These are phyloP conservation scores for Oryza longistaminata DNA, from an alignment of 176 grass and related monocot species.

Conservation along the genomic window DNA sequence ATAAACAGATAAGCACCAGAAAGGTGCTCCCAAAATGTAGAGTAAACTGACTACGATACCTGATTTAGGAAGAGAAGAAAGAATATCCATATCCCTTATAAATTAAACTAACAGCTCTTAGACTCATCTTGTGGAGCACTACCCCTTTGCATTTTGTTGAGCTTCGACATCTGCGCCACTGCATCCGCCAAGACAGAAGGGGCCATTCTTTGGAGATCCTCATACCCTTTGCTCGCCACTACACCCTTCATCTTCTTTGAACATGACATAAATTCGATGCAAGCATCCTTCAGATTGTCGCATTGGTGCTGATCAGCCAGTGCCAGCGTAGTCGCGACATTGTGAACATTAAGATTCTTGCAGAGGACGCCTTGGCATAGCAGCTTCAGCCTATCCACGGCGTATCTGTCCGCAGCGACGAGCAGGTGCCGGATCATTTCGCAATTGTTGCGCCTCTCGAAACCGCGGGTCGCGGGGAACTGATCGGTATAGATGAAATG, in stretches of 20 bases:
- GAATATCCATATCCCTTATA: background rate
- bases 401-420: constrained; percentile 26
- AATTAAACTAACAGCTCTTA: background rate
- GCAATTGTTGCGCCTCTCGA: background rate
- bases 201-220: background rate
- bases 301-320: background rate
- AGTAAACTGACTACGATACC: background rate
- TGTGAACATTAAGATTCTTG: background rate
- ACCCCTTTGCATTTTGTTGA: background rate
- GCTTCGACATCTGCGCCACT: background rate
- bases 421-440: constrained; percentile 23
- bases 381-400: constrained; percentile 7
- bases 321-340: background rate
- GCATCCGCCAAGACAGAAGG: background rate
- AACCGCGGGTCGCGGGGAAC: background rate
- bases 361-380: background rate
- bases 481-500: constrained; percentile 35
- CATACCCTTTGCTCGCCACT: constrained; percentile 1
- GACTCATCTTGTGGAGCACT: background rate
- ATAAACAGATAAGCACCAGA: background rate
- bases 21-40: background rate
- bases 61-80: background rate
- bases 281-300: background rate
- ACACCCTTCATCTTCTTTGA: constrained; percentile 1
- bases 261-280: background rate